Evolutionary conservation across 2,329 filamentous ascomycete genomes (phyloP), one percentile per base, ranked within the genome.

Genomic region (Lasiodiplodia sp.): DNA sequence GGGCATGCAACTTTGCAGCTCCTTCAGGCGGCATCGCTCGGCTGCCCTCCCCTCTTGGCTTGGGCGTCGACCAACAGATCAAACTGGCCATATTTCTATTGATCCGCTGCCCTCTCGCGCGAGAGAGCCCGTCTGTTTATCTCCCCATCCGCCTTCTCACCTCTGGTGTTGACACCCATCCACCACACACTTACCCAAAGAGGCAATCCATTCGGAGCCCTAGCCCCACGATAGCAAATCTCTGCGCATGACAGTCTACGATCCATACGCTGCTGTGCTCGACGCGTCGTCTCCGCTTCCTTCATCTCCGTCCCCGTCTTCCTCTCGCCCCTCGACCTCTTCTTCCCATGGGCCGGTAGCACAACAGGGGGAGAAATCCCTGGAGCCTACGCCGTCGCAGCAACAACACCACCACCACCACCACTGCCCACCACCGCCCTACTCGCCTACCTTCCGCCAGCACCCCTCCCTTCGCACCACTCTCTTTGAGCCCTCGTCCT

Each of bases 171-270:
- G 56, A 47, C 37, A 40, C 23, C 51, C 25, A 25, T 16, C 21
- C 58, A 25, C 40, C 47, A 21, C 55, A 31, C 25, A 11, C 28
- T n/a, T 34, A 34, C 58, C 58, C 40, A 47, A 52, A 64, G n/a
- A 37, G 47, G 60, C 21, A 51, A 51, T 6, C 23, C 34, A 18
- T 5, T 23, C n/a, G 6, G 28, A 63, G 44, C 23, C 21, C 28
- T 31, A n/a, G 7, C 28, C 28, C 53, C 28, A 28, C 23, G 5
- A 12, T 47, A 21, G 14, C 52, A 44, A 65, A 21, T 3, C 8
- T 47, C n/a, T 47, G 28, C 58, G 58, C 37, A 68, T 68, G 67
- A 55, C 67, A 23, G 18, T 34, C 57, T 68, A 64, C 67, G 67
- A 68, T 40, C 67, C 67, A 34, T 68, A 68, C 52, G 56, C 57